Evolutionary conservation across 2,329 filamentous ascomycete species (phyloP), one percentile per base, ranked within the genome.

Genomic region (Epichloe hybrida): DNA sequence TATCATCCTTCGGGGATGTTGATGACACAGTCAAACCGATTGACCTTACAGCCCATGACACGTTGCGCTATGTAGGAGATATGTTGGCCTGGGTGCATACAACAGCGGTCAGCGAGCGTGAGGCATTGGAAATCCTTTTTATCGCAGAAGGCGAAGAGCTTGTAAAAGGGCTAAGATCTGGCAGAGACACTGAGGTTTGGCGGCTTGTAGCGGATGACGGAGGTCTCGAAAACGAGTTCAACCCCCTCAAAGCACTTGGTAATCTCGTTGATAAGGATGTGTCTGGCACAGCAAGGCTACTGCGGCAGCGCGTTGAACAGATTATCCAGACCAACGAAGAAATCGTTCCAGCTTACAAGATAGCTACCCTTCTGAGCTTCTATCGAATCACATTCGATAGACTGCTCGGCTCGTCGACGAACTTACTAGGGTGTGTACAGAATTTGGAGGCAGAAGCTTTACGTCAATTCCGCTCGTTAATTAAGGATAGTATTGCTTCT

Each of bases 41-140:
- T 56, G 91, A 98, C 63, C 80, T 97, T 59, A 85, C 84, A 11
- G 91, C 93, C 1, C 91, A 97, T 63, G 93, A 98, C 61, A 84
- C 88, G 1, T 70, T 97, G 27, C 81, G 93, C 20, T 97, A 97
- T 64, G 82, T 94, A 3, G 89, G 93, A 49, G 93, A 98, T 63
- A 98, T 98, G 90, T 76, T 98, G 13, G 93, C 93, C 5, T 98
- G 93, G 93, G 82, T 86, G 5, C 93, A 98, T 64, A 95, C 93
- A 0, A 86, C 90, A 3, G 84, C 91, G 0, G 93, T 98, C 1
- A 94, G 91, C 35, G 93, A 98, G 66, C 80, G 87, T 49, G 93
- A 98, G 66, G 89, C 90, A 0, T 74, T 98, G 5, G 91, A 97
- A 64, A 81, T 88, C 2, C 72, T 98, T 0, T 98, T 98, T 62